Conservation (phyloP, 2,329 filamentous ascomycete genomes). For the Fusarium proliferatum region DNA sequence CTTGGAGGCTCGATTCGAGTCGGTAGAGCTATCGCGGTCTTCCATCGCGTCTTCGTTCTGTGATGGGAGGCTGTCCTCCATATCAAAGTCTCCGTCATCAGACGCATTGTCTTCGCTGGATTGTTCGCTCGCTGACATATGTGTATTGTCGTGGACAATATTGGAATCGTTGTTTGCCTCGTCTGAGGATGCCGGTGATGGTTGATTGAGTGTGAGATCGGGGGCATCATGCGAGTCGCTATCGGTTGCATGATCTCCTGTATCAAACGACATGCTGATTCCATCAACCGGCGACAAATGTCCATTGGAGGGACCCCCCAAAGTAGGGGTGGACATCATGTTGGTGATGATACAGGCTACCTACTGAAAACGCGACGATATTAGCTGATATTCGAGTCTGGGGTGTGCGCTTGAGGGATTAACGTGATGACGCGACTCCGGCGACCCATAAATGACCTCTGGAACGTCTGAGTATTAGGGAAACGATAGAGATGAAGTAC, state of each 20-base stretch:
- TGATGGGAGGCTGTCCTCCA: constrained; percentile 66
- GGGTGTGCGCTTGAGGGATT: constrained; percentile 35
- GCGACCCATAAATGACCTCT: constrained; percentile 47
- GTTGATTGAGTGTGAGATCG: constrained; percentile 64
- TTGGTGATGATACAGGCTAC: constrained; percentile 71
- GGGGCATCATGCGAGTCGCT: constrained; percentile 81
- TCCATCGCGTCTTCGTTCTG: constrained; percentile 61
- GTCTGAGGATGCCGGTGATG: constrained; percentile 57
- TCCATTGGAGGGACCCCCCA: constrained; percentile 74
- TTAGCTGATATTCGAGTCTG: constrained; percentile 47
- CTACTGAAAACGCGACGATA: constrained; percentile 50
- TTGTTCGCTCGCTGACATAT: constrained; percentile 59
- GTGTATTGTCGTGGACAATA: constrained; percentile 53
- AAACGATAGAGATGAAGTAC: constrained; percentile 49
- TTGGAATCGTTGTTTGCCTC: constrained; percentile 56
- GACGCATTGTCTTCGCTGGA: constrained; percentile 67
- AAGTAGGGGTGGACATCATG: constrained; percentile 72
- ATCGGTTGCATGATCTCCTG: constrained; percentile 58
- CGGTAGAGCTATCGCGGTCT: constrained; percentile 75
- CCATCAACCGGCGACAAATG: constrained; percentile 67
- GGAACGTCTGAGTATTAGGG: constrained; percentile 25
- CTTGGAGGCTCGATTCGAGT: constrained; percentile 76
- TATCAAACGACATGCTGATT: constrained; percentile 52
- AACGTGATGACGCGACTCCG: constrained; percentile 33
- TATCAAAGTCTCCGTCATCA: constrained; percentile 81